These are phyloP conservation scores for Trichocladium uniseriatum DNA, from an alignment of 495 filamentous ascomycete genomes.

Conservation along the genomic window DNA sequence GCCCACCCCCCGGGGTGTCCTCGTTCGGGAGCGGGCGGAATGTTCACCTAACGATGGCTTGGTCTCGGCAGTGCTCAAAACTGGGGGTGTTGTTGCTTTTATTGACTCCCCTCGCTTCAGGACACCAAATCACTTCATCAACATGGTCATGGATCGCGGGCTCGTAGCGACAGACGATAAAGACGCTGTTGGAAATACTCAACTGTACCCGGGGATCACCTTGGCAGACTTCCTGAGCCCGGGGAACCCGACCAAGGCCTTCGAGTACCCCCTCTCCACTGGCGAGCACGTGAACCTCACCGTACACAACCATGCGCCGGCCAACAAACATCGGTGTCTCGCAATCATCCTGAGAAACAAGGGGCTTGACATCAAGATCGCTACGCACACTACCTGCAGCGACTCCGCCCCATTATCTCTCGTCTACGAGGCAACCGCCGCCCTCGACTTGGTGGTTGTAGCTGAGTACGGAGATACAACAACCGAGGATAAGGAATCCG, in stretches of 20 bases:
- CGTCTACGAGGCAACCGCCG: background rate
- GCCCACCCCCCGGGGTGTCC: background rate
- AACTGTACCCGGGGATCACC: conserved; percentile 12
- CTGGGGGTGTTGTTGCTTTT: conserved; percentile 16
- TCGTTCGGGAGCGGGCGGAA: background rate
- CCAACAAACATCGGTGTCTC: conserved; percentile 2
- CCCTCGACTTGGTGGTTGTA: conserved; percentile 1
- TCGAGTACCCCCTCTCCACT: conserved; percentile 6
- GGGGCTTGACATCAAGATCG: background rate
- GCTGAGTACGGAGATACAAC: conserved; percentile 10
- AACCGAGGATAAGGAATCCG: conserved; percentile 9
- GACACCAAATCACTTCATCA: conserved; percentile 3
- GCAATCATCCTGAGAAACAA: conserved; percentile 3
- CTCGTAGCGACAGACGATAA: conserved; percentile 9
- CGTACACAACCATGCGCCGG: conserved; percentile 3
- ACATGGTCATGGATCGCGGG: conserved; percentile 14
- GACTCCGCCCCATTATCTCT: conserved; percentile 8
- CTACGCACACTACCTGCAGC: background rate
- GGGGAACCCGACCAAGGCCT: conserved; percentile 1
- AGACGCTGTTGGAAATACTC: background rate
- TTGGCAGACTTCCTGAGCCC: conserved; percentile 9
- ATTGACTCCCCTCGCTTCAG: background rate
- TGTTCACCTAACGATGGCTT: conserved; percentile 9
- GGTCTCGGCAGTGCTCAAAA: conserved; percentile 17
- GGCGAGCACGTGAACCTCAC: conserved; percentile 14